Evolutionary conservation across 148 eudicot genomes (phyloP), one percentile per base, ranked within the genome.

Genomic region (Fallopia convolvulus): DNA sequence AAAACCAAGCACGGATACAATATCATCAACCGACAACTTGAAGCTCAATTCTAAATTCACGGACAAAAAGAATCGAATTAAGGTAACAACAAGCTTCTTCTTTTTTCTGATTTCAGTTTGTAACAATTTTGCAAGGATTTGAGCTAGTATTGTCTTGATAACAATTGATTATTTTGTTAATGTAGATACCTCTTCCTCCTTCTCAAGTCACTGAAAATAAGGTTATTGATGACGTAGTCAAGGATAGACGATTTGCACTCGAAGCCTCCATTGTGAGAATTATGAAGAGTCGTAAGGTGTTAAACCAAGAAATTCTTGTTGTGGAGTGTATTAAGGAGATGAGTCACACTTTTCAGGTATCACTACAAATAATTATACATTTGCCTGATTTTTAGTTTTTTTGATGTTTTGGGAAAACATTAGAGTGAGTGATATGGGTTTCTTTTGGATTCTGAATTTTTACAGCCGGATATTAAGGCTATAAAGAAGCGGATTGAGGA

Each of bases 401-500:
- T 41, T 4, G 17, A 26, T 68, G 5, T 13, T 7, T n/a, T 26
- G 11, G 4, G 12, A n/a, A 6, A 8, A 21, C 39, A 0, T 47
- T 20, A 12, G 6, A 47, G 1, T 74, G 6, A 47, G 1, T 74
- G 49, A 26, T 26, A 42, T 20, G 17, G 53, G 18, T 17, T 5
- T 46, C 6, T 15, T 74, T 17, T 46, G 76, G 52, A 36, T 0
- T 74, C 44, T 79, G 40, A 39, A 61, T 41, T 41, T 77, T 11
- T 81, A 80, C 84, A 86, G 91, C 89, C 89, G 42, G 87, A 88
- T 50, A 56, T 83, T 40, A 88, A 81, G 81, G 81, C 79, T 48
- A 86, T 88, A 61, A 86, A 84, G 81, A 82, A 81, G 87, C 76
- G 89, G 80, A 81, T 88, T 55, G 91, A 88, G 75, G 87, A 86